phyloP scores from a whole-genome alignment of 345 rosid genomes.

The Triadica sebifera region DNA sequence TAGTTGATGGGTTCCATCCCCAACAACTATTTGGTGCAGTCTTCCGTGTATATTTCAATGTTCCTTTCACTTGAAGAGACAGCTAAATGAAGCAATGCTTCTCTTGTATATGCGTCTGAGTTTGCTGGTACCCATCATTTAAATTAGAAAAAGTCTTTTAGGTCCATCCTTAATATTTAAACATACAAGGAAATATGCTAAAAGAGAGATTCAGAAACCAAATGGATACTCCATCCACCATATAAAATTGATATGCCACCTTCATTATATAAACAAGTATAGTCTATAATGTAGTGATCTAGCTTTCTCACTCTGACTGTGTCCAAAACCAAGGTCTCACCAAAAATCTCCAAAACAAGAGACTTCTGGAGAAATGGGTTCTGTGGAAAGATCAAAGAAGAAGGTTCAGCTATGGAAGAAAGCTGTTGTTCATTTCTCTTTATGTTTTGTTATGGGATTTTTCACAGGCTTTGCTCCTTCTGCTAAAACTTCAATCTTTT shows the following conservation, averaged over 20 bases:
- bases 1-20: conserved; percentile 49
- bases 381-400: conserved; percentile 77
- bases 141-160: too few species aligned
- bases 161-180: background rate
- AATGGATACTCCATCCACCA: too few species aligned
- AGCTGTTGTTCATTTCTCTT: conserved; percentile 68
- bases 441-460: conserved; percentile 87
- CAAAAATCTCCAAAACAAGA: background rate
- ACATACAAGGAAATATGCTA: conserved; percentile 1
- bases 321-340: background rate
- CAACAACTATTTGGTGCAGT: conserved; percentile 55
- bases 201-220: too few species aligned
- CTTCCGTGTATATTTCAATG: background rate
- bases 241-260: too few species aligned
- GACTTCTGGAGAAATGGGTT: conserved; percentile 35
- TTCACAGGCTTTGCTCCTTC: conserved; percentile 89
- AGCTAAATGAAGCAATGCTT: conserved; percentile 33
- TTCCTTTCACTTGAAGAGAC: conserved; percentile 44
- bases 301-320: conserved; percentile 9
- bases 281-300: too few species aligned
- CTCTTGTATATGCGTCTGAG: conserved; percentile 5
- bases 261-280: too few species aligned
- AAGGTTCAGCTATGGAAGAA: conserved; percentile 78
- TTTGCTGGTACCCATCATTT: conserved; percentile 32
- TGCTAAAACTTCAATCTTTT: conserved; percentile 45